phyloP scores from a whole-genome alignment of 2,329 filamentous ascomycete species.

The Hansfordia pulvinata region DNA sequence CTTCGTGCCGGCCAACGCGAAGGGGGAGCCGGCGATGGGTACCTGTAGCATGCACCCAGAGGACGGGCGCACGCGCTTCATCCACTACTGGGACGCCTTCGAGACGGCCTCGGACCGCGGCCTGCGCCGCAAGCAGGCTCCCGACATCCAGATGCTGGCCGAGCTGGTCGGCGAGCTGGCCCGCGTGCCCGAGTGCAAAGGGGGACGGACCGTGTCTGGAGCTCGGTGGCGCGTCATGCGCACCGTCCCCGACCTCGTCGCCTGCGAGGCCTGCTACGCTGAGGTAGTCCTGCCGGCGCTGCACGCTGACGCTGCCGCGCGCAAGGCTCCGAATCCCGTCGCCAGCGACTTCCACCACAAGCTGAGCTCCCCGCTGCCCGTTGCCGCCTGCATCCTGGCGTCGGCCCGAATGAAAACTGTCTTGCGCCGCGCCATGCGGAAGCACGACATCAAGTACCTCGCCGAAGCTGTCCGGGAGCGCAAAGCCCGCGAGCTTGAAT shows the following conservation, averaged over 20 bases:
- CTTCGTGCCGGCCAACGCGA: slow-evolving; percentile 41
- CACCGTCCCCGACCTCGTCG: slow-evolving; percentile 60
- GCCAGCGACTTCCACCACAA: slow-evolving; percentile 52
- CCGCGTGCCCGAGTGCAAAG: slow-evolving; percentile 46
- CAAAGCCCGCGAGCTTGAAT: slow-evolving; percentile 43
- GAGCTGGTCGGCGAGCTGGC: slow-evolving; percentile 47
- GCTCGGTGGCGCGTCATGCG: slow-evolving; percentile 68
- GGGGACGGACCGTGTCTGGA: slow-evolving; percentile 47
- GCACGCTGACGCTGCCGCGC: slow-evolving; percentile 24
- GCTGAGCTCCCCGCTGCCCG: slow-evolving; percentile 35
- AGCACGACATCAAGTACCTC: slow-evolving; percentile 54
- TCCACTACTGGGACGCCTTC: slow-evolving; percentile 46
- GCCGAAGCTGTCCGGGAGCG: slow-evolving; percentile 41
- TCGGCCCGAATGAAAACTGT: slow-evolving; percentile 64
- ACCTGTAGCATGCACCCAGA: slow-evolving; percentile 57
- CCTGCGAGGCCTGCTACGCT: slow-evolving; percentile 79
- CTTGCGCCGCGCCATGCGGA: slow-evolving; percentile 53
- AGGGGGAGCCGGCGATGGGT: slow-evolving; percentile 30
- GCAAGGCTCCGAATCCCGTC: slow-evolving; percentile 26
- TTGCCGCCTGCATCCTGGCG: slow-evolving; percentile 64
- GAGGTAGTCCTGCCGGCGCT: slow-evolving; percentile 62
- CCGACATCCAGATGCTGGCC: slow-evolving; percentile 49
- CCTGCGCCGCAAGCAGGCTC: slow-evolving; percentile 24
- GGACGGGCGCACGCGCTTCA: slow-evolving; percentile 36
- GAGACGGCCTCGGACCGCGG: slow-evolving; percentile 41